These are phyloP conservation scores for Ascochyta koolunga DNA, from an alignment of 2,329 filamentous ascomycete genomes.

Conservation along the genomic window DNA sequence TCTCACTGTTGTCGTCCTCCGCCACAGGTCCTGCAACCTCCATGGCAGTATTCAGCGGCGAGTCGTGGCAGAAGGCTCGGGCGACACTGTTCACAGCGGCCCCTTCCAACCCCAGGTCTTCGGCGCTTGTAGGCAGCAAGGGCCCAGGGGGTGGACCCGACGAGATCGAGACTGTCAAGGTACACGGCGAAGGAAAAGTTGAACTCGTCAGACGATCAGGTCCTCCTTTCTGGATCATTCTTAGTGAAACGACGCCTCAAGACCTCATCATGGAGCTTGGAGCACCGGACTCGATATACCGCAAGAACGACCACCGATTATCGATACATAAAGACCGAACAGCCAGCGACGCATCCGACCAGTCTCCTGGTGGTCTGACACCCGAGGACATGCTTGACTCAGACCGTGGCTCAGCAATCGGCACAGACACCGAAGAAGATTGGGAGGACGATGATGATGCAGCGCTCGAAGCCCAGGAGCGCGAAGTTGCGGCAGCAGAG, in stretches of 20 bases:
- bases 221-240: conserved; percentile 70
- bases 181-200: conserved; percentile 78
- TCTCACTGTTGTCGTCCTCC: conserved; percentile 80
- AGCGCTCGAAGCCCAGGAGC: conserved; percentile 65
- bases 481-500: conserved; percentile 67
- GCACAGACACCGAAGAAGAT: conserved; percentile 51
- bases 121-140: conserved; percentile 67
- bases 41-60: conserved; percentile 89
- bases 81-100: conserved; percentile 75
- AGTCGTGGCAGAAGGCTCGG: conserved; percentile 87
- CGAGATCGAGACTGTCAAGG: conserved; percentile 79
- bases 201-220: conserved; percentile 77
- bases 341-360: conserved; percentile 45
- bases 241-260: conserved; percentile 90
- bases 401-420: conserved; percentile 41
- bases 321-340: conserved; percentile 70
- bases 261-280: conserved; percentile 90
- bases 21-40: conserved; percentile 77
- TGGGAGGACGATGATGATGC: conserved; percentile 53
- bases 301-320: conserved; percentile 87
- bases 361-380: conserved; percentile 35
- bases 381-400: conserved; percentile 41
- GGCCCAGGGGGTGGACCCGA: conserved; percentile 82
- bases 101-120: conserved; percentile 75
- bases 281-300: conserved; percentile 91